These are phyloP conservation scores for Tetracladium maxilliforme DNA, from an alignment of 2,329 filamentous ascomycete genomes.

Conservation along the genomic window DNA sequence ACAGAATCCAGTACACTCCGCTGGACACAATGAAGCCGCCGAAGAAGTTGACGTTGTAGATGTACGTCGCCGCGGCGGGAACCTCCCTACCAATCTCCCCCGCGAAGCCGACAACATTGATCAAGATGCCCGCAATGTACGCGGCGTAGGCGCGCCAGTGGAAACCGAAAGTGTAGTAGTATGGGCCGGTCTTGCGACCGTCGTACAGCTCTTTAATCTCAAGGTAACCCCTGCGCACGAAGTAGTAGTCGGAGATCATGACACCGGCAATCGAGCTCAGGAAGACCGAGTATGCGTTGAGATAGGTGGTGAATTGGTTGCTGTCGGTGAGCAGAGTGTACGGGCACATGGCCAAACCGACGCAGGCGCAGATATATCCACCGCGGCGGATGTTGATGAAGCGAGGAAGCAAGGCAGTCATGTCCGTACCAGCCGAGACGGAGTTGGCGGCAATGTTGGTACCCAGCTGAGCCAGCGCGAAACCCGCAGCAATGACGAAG, in stretches of 20 bases:
- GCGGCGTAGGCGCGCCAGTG: conserved; percentile 75
- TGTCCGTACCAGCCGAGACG: conserved; percentile 68
- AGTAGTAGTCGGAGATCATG: conserved; percentile 77
- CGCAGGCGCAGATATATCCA: conserved; percentile 66
- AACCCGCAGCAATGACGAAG: conserved; percentile 56
- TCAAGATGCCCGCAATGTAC: conserved; percentile 69
- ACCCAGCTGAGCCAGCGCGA: conserved; percentile 67
- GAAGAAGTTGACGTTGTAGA: conserved; percentile 90
- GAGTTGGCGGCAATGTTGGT: conserved; percentile 84
- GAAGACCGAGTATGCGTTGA: conserved; percentile 86
- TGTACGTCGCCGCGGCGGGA: conserved; percentile 65
- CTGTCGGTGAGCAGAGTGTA: conserved; percentile 61
- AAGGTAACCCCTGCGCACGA: conserved; percentile 70
- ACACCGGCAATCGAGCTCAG: conserved; percentile 90
- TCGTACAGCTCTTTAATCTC: conserved; percentile 70
- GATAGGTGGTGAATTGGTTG: conserved; percentile 82
- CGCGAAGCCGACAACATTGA: conserved; percentile 86
- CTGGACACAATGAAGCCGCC: conserved; percentile 61
- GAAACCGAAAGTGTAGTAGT: conserved; percentile 61
- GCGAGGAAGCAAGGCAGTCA: conserved; percentile 67
- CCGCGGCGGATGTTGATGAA: conserved; percentile 78
- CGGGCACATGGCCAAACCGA: conserved; percentile 78
- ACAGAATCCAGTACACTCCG: conserved; percentile 54
- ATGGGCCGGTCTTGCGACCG: conserved; percentile 48
- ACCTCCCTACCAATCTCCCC: conserved; percentile 61